A percentile compares a stretch with the other conserved stretches of the same genome.
phyloP scores from a whole-genome alignment of 345 rosid species.

The Eutrema yunnanense region DNA sequence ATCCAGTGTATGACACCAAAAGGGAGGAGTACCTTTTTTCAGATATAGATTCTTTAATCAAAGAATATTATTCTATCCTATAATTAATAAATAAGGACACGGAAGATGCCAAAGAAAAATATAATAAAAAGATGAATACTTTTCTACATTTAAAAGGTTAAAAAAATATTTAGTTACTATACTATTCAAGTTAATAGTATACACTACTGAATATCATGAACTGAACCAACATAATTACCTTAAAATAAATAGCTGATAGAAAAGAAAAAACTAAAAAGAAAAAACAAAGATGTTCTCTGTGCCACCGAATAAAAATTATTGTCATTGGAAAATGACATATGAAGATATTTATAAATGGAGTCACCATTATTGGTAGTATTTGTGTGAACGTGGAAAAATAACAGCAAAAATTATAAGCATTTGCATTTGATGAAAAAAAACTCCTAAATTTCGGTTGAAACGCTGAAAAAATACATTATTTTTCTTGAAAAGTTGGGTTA shows the following conservation, averaged over 20 bases:
- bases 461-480: background rate
- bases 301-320: background rate
- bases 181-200: background rate
- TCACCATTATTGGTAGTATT: conserved; percentile 14
- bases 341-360: conserved; percentile 4
- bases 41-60: background rate
- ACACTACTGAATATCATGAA: background rate
- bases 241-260: background rate
- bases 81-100: background rate
- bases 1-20: background rate
- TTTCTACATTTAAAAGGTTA: background rate
- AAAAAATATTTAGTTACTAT: background rate
- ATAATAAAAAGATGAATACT: background rate
- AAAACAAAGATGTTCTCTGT: background rate
- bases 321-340: conserved; percentile 14
- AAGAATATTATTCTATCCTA: background rate
- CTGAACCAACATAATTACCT: background rate
- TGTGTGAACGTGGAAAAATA: conserved; percentile 20
- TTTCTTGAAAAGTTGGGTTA: background rate
- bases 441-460: background rate
- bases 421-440: background rate
- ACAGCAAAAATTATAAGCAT: background rate
- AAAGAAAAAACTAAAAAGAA: background rate
- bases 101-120: background rate
- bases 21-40: background rate